These are phyloP conservation scores for Pinus taeda DNA, from an alignment of 75 land plant genomes.

Conservation along the genomic window DNA sequence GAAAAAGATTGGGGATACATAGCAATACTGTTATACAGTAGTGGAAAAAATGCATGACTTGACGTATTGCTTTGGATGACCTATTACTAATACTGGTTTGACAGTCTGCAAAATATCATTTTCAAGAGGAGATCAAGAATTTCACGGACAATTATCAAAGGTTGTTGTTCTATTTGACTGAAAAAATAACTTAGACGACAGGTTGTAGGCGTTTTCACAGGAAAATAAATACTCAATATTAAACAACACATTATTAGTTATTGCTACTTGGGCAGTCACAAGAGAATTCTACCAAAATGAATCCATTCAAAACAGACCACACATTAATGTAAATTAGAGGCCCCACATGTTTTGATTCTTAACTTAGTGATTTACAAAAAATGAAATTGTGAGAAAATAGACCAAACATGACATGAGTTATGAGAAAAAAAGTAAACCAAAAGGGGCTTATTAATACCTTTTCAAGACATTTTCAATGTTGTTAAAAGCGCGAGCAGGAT, in stretches of 20 bases:
- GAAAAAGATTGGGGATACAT: neutral
- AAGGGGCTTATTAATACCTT: neutral
- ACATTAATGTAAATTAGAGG: neutral
- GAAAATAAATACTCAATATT: neutral
- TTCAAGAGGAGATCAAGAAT: too few relatives aligned
- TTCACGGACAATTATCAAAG: too few relatives aligned
- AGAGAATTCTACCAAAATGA: neutral
- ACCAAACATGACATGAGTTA: neutral
- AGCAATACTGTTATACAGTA: neutral
- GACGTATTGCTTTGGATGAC: too few relatives aligned
- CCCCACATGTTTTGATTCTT: neutral
- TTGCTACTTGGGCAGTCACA: neutral
- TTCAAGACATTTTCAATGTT: too few relatives aligned
- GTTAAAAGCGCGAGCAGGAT: too few relatives aligned
- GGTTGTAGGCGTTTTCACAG: neutral
- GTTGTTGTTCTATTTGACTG: too few relatives aligned
- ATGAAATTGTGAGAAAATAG: neutral
- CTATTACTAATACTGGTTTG: too few relatives aligned
- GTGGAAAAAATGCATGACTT: too few relatives aligned
- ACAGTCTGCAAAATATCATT: too few relatives aligned
- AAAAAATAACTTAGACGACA: neutral
- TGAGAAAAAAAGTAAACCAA: neutral
- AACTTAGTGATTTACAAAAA: neutral
- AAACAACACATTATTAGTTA: neutral
- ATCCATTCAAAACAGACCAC: neutral